phyloP scores from a whole-genome alignment of 1,139 yeast genomes.

The Wickerhamiella infanticola region DNA sequence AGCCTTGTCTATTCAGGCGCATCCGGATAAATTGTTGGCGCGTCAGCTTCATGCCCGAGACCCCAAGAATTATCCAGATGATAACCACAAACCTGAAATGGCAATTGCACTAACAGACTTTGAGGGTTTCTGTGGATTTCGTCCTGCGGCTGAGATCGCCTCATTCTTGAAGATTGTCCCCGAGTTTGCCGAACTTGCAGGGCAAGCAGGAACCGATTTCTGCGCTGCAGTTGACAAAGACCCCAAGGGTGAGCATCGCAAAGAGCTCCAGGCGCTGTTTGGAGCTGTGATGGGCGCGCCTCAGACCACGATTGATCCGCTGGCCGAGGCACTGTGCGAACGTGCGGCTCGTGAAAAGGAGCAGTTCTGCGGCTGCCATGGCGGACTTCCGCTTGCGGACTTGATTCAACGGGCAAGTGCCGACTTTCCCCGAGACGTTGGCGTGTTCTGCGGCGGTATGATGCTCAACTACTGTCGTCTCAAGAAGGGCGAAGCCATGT shows the following conservation, averaged over 20 bases:
- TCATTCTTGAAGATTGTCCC: constrained; percentile 53
- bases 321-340: constrained; percentile 46
- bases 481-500: constrained; percentile 91
- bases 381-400: constrained; percentile 40
- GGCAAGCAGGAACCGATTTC: constrained; percentile 33
- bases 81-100: constrained; percentile 98
- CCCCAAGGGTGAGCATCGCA: constrained; percentile 37
- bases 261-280: constrained; percentile 58
- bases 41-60: constrained; percentile 60
- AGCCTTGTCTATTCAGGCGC: constrained; percentile 93
- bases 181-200: constrained; percentile 58
- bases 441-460: constrained; percentile 89
- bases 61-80: constrained; percentile 93
- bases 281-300: constrained; percentile 68
- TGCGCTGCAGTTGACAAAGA: constrained; percentile 34
- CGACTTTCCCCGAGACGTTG: constrained; percentile 88
- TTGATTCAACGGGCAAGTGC: constrained; percentile 60
- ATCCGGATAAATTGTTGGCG: constrained; percentile 83
- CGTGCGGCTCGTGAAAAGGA: constrained; percentile 33
- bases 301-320: constrained; percentile 35
- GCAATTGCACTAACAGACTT: constrained; percentile 91
- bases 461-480: constrained; percentile 75
- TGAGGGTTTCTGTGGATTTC: constrained; percentile 96
- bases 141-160: constrained; percentile 69
- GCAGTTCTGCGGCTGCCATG: constrained; percentile 23